These are phyloP conservation scores for Clitopilus passeckerianus DNA, from an alignment of 768 basidiomycete genomes.

Conservation along the genomic window DNA sequence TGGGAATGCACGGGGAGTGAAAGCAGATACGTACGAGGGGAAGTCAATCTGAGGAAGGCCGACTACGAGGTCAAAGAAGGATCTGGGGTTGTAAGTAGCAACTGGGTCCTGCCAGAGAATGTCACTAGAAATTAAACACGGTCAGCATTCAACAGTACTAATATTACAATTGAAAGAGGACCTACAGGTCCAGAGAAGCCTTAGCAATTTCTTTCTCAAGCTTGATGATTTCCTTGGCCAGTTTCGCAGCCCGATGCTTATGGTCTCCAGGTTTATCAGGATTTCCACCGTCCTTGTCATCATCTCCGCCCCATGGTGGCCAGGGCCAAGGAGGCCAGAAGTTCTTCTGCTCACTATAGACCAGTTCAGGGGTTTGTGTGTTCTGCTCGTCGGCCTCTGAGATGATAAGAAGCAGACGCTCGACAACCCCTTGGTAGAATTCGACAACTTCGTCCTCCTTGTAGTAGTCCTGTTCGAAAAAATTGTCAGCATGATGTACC, in stretches of 20 bases:
- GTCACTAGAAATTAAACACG: slow-evolving; percentile 34
- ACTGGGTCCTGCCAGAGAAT: slow-evolving; percentile 75
- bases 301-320: slow-evolving; percentile 78
- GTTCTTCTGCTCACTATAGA: slow-evolving; percentile 32
- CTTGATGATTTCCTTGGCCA: slow-evolving; percentile 66
- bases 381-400: slow-evolving; percentile 42
- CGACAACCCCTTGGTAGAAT: slow-evolving; percentile 67
- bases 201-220: slow-evolving; percentile 79
- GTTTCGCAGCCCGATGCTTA: slow-evolving; percentile 48
- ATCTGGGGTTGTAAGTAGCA: slow-evolving; percentile 82
- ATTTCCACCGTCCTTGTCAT: slow-evolving; percentile 30
- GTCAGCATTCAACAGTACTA: neutral
- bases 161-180: neutral
- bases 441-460: slow-evolving; percentile 65
- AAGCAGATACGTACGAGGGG: slow-evolving; percentile 80
- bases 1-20: slow-evolving; percentile 74
- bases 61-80: slow-evolving; percentile 62
- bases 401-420: slow-evolving; percentile 58
- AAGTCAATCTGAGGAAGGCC: slow-evolving; percentile 77
- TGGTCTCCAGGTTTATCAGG: slow-evolving; percentile 43
- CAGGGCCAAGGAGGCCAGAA: slow-evolving; percentile 81
- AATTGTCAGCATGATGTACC: no score
- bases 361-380: slow-evolving; percentile 12
- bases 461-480: slow-evolving; percentile 74
- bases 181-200: slow-evolving; percentile 77